Evolutionary conservation across 768 basidiomycete species (phyloP), one percentile per base, ranked within the genome.

Genomic region (Ramaria sp.): DNA sequence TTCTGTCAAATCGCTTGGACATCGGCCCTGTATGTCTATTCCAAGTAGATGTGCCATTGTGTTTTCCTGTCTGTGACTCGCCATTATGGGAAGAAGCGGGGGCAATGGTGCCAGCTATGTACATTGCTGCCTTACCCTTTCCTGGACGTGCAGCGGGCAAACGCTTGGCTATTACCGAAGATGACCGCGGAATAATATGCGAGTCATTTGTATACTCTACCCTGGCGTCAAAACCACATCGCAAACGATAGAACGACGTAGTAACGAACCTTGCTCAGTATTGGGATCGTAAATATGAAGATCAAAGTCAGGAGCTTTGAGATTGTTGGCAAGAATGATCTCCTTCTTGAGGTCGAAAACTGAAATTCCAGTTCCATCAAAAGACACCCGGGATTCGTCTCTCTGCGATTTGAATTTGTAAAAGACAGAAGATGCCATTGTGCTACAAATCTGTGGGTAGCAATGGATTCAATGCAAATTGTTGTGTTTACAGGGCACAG

Each of bases 291-390:
- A 87, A 39, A 98, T 77, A 53, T 82, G 81, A 24, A 99, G 79
- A 72, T 99, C 96, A 76, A 98, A 97, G 68, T 99, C 96, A 67
- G 87, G 91, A 58, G 91, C 92, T 78, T 92, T 94, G 73, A 99
- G 83, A 69, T 87, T 92, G 69, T 97, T 97, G 68, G 88, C 88
- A 66, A 95, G 75, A 66, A 99, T 95, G 68, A 99, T 91, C 73
- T 98, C 96, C 77, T 86, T 90, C 76, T 99, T 99, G 72, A 99
- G 77, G 73, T 99, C 96, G 78, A 97, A 98, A 64, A 98, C 92
- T 67, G 93, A 93, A 68, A 99, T 98, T 61, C 92, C 91, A 63
- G 95, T 97, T 66, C 96, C 96, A 69, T 99, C 95, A 76, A 99
- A 97, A 54, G 91, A 86, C 70, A 99, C 84, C 68, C 92, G 78